Base-by-base conservation (phyloP, 176 grass and related monocot genomes). In the Secale cereale region DNA sequence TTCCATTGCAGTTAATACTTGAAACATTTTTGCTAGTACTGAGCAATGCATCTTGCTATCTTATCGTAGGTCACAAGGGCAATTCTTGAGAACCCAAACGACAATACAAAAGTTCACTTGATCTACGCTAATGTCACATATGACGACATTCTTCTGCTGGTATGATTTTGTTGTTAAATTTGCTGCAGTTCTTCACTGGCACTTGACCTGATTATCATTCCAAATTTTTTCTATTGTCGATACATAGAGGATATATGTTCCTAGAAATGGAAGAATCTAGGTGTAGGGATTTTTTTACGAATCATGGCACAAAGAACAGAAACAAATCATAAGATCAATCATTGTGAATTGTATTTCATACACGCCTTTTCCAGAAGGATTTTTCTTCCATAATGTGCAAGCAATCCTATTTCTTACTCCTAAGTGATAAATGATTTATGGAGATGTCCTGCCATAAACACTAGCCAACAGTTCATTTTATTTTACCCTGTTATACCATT, bases 61-160 rank as follows among this genome's bases (percentile, higher is more conserved):
- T 63, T 74, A 26, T 50, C 41, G 29, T 86, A 98, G 93, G 93
- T 98, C 23, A 32, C 95, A 78, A 90, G 93, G 50, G 93, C 91
- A 71, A 95, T 98, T 89, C 84, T 98, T 65, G 93, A 98, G 88
- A 95, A 98, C 85, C 87, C 91, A 78, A 87, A 67, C 5, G 91
- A 94, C 83, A 92, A 78, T 19, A 94, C 93, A 0, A 94, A 95
- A 74, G 68, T 98, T 76, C 60, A 95, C 74, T 89, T 98, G 36
- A 95, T 95, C 48, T 98, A 95, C 83, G 93, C 93, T 41, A 94
- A 95, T 91, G 91, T 95, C 78, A 89, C 89, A 50, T 87, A 89
- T 61, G 91, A 98, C 6, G 96, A 95, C 81, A 98, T 98, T 85
- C 87, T 93, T 85, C 82, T 94, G 56, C 94, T 93, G 92, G 95